Conservation (phyloP, 2,329 filamentous ascomycete genomes). For the Penicillium sp. region DNA sequence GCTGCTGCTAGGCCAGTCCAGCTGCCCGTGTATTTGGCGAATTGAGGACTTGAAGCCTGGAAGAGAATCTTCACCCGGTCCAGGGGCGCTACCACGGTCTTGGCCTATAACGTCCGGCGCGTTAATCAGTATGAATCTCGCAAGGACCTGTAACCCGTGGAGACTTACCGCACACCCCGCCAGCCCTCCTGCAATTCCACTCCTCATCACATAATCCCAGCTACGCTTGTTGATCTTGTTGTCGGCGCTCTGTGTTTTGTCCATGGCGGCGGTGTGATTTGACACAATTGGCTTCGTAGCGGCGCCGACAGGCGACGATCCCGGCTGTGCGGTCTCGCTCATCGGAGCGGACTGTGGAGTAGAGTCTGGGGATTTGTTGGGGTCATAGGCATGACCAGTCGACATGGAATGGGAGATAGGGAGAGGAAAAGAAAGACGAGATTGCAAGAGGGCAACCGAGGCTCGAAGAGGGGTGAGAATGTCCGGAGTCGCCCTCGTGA, state of each 20-base stretch:
- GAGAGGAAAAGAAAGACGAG: constrained; percentile 10
- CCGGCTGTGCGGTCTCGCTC: constrained; percentile 31
- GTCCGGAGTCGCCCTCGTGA: constrained; percentile 25
- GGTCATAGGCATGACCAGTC: constrained; percentile 29
- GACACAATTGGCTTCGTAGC: constrained; percentile 16
- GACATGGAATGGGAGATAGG: constrained; percentile 26
- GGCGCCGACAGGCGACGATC: constrained; percentile 22
- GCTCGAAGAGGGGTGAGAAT: constrained; percentile 14
- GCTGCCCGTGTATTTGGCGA: constrained; percentile 85
- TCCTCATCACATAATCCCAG: constrained; percentile 78
- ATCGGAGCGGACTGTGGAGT: constrained; percentile 27
- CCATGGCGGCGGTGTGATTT: constrained; percentile 9
- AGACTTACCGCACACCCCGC: constrained; percentile 81
- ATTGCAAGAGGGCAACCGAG: constrained; percentile 18
- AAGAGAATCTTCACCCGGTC: constrained; percentile 99
- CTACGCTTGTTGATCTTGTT: constrained; percentile 63
- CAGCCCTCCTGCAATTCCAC: constrained; percentile 80
- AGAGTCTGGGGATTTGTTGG: constrained; percentile 15
- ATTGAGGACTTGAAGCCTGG: constrained; percentile 90
- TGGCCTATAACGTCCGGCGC: constrained; percentile 61
- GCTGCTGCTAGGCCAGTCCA: constrained; percentile 82
- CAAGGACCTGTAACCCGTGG: neutral
- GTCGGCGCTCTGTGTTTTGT: constrained; percentile 15
- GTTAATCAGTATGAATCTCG: constrained; percentile 8
- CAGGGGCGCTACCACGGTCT: constrained; percentile 91